Conservation (phyloP, 192 early-diverging fungal species). For the Entrophospora sp. region DNA sequence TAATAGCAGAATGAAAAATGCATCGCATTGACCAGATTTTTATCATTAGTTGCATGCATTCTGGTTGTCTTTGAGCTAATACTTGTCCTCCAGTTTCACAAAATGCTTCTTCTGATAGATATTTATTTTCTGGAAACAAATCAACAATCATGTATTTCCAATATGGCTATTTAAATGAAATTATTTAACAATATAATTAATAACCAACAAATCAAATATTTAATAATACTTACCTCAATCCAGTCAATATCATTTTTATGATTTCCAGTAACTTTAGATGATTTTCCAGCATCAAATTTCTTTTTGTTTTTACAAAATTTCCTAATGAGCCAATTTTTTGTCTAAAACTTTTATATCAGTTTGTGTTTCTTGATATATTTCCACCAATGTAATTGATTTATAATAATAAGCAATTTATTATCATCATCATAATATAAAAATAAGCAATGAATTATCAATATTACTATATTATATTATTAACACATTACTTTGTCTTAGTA, state of each 20-base stretch:
- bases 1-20: neutral
- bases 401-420: neutral
- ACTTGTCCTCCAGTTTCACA: neutral
- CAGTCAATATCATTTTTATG: neutral
- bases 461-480: too few relatives aligned
- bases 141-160: neutral
- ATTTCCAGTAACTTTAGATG: neutral
- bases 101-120: neutral
- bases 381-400: neutral
- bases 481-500: too few relatives aligned
- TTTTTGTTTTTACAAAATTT: neutral
- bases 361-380: neutral
- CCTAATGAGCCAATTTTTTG: neutral
- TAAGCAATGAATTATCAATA: neutral
- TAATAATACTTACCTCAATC: neutral
- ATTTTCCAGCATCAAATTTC: neutral
- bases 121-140: neutral
- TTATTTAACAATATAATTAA: neutral
- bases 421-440: neutral
- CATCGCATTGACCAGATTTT: neutral
- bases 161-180: neutral
- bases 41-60: neutral
- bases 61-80: neutral
- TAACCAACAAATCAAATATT: neutral
- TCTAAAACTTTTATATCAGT: neutral